Conservation (phyloP, 2,329 filamentous ascomycete species). For the Didymella pomorum region DNA sequence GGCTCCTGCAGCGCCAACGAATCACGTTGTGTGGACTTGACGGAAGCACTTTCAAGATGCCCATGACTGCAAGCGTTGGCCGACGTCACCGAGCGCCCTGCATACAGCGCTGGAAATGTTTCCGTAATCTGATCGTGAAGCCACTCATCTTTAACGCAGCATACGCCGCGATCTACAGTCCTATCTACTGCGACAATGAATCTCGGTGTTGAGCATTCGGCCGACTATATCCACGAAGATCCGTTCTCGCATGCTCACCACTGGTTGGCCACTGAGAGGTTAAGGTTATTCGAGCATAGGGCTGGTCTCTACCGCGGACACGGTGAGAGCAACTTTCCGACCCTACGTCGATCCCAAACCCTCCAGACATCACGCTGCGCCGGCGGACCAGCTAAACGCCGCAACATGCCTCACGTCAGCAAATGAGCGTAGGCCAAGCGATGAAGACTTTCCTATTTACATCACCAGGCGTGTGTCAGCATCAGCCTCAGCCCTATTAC, state of each 20-base stretch:
- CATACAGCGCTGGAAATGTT: not conserved
- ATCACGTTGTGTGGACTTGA: no score
- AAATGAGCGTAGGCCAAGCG: constrained; percentile 1
- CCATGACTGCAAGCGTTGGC: not conserved
- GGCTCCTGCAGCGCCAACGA: no score
- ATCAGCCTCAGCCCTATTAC: constrained; percentile 12
- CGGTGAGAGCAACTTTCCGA: not conserved
- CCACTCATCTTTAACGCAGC: not conserved
- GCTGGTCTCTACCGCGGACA: not conserved
- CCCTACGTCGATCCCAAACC: not conserved
- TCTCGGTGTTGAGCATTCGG: constrained; percentile 6
- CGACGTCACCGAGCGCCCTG: not conserved
- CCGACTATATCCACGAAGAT: not conserved
- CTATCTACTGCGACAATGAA: not conserved
- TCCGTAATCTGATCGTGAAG: not conserved
- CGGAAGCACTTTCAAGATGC: no score
- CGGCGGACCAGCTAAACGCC: not conserved
- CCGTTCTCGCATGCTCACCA: not conserved
- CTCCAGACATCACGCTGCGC: not conserved
- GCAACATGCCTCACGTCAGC: constrained; percentile 19
- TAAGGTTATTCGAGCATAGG: not conserved
- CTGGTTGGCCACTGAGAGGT: not conserved
- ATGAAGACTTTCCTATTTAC: constrained; percentile 1
- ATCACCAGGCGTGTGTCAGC: constrained; percentile 13
- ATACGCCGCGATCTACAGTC: not conserved